These are phyloP conservation scores for Biancaea sappan DNA, from an alignment of 306 rosid genomes.

Conservation along the genomic window DNA sequence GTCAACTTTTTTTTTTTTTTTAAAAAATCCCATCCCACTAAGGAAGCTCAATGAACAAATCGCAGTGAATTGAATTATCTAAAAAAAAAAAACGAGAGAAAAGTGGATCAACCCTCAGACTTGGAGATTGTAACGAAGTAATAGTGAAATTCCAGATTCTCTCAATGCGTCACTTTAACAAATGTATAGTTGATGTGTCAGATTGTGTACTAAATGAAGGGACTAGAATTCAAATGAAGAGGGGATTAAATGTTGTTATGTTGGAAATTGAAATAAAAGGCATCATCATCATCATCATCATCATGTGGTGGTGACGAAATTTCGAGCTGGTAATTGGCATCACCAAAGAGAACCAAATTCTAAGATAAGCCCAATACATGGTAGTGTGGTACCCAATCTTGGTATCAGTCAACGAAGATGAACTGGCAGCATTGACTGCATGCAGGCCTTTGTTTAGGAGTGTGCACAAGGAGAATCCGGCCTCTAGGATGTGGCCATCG, in stretches of 20 bases:
- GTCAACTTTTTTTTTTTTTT: constrained; percentile 39
- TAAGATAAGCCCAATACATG: neutral
- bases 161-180: constrained; percentile 12
- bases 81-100: neutral
- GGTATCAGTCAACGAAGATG: constrained; percentile 31
- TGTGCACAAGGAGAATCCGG: too few relatives aligned
- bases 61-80: neutral
- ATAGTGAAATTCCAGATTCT: constrained; percentile 5
- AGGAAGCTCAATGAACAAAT: constrained; percentile 22
- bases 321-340: neutral
- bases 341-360: neutral
- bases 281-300: neutral
- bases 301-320: neutral
- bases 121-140: neutral
- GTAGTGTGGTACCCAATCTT: neutral
- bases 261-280: constrained; percentile 4
- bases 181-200: constrained; percentile 31
- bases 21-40: neutral
- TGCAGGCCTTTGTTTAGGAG: constrained; percentile 2
- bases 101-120: neutral
- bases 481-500: too few relatives aligned
- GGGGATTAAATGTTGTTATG: neutral
- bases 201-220: constrained; percentile 39
- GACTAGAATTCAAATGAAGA: constrained; percentile 31
- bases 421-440: neutral